Evolutionary conservation across 148 eudicot species (phyloP).

Genomic region (Arctostaphylos glauca): DNA sequence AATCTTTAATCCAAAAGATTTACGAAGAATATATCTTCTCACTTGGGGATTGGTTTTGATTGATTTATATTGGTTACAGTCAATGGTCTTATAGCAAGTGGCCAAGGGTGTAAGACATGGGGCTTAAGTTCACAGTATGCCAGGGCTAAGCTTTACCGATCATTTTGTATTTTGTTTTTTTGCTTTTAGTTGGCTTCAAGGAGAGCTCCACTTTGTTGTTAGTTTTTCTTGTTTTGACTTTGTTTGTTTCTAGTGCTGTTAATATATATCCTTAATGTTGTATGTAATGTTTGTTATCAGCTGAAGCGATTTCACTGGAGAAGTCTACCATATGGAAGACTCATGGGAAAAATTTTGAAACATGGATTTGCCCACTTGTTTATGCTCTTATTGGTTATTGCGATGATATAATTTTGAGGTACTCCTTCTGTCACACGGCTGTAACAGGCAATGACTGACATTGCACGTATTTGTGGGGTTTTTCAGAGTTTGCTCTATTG

Average conservation of each 20-base stretch:
- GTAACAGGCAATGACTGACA: constrained; percentile 4
- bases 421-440: constrained; percentile 15
- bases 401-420: constrained; percentile 81
- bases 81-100: neutral
- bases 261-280: neutral
- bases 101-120: neutral
- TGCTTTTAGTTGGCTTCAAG: neutral
- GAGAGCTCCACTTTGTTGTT: neutral
- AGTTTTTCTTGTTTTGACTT: neutral
- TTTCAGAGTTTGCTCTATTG: constrained; percentile 13
- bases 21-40: neutral
- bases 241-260: neutral
- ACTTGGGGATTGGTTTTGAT: neutral
- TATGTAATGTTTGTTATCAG: constrained; percentile 38
- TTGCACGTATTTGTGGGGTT: neutral
- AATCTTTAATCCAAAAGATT: neutral
- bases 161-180: neutral
- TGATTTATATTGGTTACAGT: neutral
- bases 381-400: constrained; percentile 77
- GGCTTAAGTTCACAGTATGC: neutral
- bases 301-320: constrained; percentile 69
- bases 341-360: constrained; percentile 64
- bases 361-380: constrained; percentile 89
- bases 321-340: constrained; percentile 69
- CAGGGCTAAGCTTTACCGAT: neutral